A percentile compares a stretch with the other conserved stretches of the same genome.
Conservation (phyloP, 768 basidiomycete genomes). For the Lentinula edodes region DNA sequence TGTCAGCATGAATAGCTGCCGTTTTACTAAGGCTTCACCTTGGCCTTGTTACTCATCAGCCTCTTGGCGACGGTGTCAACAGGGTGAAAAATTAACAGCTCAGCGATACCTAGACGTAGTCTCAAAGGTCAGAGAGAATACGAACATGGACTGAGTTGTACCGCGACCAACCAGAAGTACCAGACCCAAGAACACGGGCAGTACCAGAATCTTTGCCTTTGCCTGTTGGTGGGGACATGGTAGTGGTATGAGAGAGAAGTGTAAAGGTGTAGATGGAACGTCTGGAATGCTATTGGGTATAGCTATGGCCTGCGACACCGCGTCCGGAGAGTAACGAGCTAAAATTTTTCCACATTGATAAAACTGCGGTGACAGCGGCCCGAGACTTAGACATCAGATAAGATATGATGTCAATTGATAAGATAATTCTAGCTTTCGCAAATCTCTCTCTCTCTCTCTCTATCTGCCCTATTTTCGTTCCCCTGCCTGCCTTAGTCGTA, state of each 20-base stretch:
- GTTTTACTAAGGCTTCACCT: conserved; percentile 36
- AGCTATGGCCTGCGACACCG: neutral
- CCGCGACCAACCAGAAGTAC: conserved; percentile 71
- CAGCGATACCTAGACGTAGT: conserved; percentile 70
- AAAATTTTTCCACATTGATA: neutral
- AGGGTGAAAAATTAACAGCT: conserved; percentile 92
- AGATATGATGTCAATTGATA: neutral
- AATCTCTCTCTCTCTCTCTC: no score
- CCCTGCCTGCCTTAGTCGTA: no score
- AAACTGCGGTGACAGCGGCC: neutral
- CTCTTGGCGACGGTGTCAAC: conserved; percentile 98
- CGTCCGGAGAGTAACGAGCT: neutral
- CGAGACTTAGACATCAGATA: neutral
- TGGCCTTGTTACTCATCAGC: conserved; percentile 94
- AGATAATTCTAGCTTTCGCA: no score
- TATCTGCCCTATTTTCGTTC: no score
- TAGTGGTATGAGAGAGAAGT: conserved; percentile 6
- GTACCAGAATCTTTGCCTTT: conserved; percentile 80
- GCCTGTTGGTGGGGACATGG: conserved; percentile 45
- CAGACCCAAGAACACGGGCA: conserved; percentile 88
- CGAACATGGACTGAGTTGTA: neutral
- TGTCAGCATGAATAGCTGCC: neutral
- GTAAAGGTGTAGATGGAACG: neutral
- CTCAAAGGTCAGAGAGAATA: conserved; percentile 6
- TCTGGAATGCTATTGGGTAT: conserved; percentile 3